Evolutionary conservation across 2,329 filamentous ascomycete species (phyloP), one percentile per base, ranked within the genome.

Genomic region (Xylogone sp.): DNA sequence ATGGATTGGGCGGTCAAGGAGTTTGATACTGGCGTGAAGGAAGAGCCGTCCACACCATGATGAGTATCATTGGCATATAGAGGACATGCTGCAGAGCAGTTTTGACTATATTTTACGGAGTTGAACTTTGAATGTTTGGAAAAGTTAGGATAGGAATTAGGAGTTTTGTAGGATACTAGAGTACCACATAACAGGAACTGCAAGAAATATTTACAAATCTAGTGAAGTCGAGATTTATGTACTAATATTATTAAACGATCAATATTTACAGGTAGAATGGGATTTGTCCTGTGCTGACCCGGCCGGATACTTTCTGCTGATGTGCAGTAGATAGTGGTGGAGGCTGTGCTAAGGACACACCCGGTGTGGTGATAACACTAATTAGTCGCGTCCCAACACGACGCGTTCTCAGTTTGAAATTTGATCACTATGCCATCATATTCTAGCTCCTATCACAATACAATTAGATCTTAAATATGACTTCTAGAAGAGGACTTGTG

Each of bases 1-100:
- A 60, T 62, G 55, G 52, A 53, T 5, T 56, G 54, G 56, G 59
- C 60, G 18, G 48, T 54, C 3, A 39, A 46, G 20, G 34, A 55
- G 16, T 53, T 56, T 45, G 47, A 53, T 19, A 46, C 45, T 29
- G n/a, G 19, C 12, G 18, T 42, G 46, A 24, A 21, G 46, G 20
- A 42, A 19, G 34, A 10, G 34, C 39, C 45, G 16, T 24, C 31
- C 5, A 16, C 5, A 2, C 12, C 6, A 9, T 21, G 10, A 18
- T 39, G n/a, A 39, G 10, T 5, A 39, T 39, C n/a, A 16, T 18
- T 16, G 34, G 34, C 34, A 16, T 16, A 16, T 39, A 39, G 34
- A 39, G 5, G 34, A 39, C n/a, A 9, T 39, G 34, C 34, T 39
- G 34, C n/a, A 18, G 34, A 39, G 34, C 24, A 27, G 24, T 27